phyloP scores from a whole-genome alignment of 176 grass and related monocot genomes.

The Tillandsia leiboldiana region DNA sequence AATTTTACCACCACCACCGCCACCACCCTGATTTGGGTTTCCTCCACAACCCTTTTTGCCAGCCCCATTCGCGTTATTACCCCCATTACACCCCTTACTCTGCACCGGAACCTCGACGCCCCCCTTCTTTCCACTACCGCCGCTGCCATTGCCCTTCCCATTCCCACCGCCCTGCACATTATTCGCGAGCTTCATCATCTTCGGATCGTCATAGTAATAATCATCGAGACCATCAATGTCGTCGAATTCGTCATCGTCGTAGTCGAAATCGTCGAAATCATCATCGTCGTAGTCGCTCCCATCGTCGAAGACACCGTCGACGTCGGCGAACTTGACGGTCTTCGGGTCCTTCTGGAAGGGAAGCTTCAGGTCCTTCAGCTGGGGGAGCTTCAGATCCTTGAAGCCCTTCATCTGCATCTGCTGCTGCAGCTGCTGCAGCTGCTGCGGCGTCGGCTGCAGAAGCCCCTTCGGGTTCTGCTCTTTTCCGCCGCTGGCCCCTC shows the following conservation, averaged over 20 bases:
- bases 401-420: constrained; percentile 11
- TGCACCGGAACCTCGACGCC: not conserved
- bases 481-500: not conserved
- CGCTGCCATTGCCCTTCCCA: not conserved
- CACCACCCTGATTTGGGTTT: not conserved
- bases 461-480: not conserved
- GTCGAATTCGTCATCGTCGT: constrained; percentile 6
- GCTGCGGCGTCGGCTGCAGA: not conserved
- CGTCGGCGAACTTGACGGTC: not conserved
- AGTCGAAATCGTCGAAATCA: constrained; percentile 6
- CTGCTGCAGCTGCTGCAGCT: not conserved
- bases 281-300: constrained; percentile 1
- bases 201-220: constrained; percentile 2
- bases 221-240: constrained; percentile 2
- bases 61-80: constrained; percentile 2
- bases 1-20: constrained; percentile 10
- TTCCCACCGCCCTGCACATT: constrained; percentile 7
- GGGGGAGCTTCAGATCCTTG: constrained; percentile 16
- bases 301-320: not conserved
- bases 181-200: constrained; percentile 17
- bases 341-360: constrained; percentile 19
- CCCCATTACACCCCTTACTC: not conserved
- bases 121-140: not conserved
- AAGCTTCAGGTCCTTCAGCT: constrained; percentile 16
- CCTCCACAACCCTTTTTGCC: not conserved